Evolutionary conservation across 2,329 filamentous ascomycete genomes (phyloP).

Genomic region (Ceratocystis colombiana): DNA sequence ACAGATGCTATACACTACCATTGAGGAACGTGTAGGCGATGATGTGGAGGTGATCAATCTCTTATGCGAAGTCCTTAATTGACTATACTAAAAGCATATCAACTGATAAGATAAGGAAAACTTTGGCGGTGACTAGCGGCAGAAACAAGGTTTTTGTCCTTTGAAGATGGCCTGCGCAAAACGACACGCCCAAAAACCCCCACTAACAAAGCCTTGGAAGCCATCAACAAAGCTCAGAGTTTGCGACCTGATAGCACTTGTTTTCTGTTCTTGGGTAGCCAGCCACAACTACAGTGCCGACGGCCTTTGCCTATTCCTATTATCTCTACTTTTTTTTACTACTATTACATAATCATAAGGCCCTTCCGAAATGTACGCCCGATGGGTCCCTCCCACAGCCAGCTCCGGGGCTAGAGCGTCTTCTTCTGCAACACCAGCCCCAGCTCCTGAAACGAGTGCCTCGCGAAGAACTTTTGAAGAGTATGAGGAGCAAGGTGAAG

Average conservation of each 20-base stretch:
- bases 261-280: neutral
- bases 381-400: constrained; percentile 22
- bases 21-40: too few relatives aligned
- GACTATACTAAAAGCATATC: neutral
- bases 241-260: neutral
- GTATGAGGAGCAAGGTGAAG: neutral
- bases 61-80: too few relatives aligned
- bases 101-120: constrained; percentile 20
- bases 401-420: constrained; percentile 5
- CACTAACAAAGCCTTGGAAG: neutral
- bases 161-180: neutral
- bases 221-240: neutral
- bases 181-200: neutral
- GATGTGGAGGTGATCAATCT: too few relatives aligned
- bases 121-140: constrained; percentile 20
- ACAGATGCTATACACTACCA: too few relatives aligned
- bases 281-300: neutral
- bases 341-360: neutral
- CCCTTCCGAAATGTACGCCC: constrained; percentile 22
- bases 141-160: constrained; percentile 16
- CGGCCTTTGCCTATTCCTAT: neutral
- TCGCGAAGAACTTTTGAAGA: neutral
- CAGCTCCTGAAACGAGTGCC: neutral
- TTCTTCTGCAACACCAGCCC: neutral
- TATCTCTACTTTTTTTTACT: neutral